These are phyloP conservation scores for Niebla homalea DNA, from an alignment of 495 filamentous ascomycete species.

Conservation along the genomic window DNA sequence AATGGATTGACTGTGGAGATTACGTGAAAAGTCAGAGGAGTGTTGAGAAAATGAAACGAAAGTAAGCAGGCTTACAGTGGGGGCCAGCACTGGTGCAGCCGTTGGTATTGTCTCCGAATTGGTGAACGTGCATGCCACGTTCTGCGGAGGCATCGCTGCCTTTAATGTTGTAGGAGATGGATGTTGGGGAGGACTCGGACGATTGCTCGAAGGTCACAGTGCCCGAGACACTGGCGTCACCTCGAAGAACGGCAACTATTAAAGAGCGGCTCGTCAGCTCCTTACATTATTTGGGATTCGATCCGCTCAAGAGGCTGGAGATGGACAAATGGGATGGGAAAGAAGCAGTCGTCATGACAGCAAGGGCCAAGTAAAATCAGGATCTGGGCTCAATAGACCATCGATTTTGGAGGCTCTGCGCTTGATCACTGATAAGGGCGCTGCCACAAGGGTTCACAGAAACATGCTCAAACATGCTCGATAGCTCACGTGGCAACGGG, in stretches of 20 bases:
- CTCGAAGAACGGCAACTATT: slow-evolving; percentile 85
- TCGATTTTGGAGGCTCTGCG: not conserved
- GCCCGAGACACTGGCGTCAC: slow-evolving; percentile 85
- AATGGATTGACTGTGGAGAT: slow-evolving; percentile 72
- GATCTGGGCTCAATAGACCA: not conserved
- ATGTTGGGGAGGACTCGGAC: slow-evolving; percentile 66
- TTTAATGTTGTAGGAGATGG: slow-evolving; percentile 79
- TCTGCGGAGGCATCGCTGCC: slow-evolving; percentile 89
- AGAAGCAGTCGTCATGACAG: not conserved
- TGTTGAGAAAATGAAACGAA: slow-evolving; percentile 10
- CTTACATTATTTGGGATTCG: not conserved
- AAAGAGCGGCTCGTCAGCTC: not conserved
- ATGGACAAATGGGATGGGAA: not conserved
- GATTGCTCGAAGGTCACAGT: slow-evolving; percentile 91
- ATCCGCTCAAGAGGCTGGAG: not conserved
- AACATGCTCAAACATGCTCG: slow-evolving; percentile 46
- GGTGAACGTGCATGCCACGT: slow-evolving; percentile 95
- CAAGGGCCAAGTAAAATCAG: not conserved
- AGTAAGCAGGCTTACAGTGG: slow-evolving; percentile 55
- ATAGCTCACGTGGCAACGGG: slow-evolving; percentile 1
- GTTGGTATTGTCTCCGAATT: slow-evolving; percentile 99
- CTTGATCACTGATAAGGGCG: not conserved
- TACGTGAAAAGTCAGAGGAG: slow-evolving; percentile 14
- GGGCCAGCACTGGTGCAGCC: slow-evolving; percentile 96
- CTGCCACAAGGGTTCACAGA: slow-evolving; percentile 9